These are phyloP conservation scores for Acanthamoeba castellanii DNA, from an alignment of 208 protist species.

Conservation along the genomic window DNA sequence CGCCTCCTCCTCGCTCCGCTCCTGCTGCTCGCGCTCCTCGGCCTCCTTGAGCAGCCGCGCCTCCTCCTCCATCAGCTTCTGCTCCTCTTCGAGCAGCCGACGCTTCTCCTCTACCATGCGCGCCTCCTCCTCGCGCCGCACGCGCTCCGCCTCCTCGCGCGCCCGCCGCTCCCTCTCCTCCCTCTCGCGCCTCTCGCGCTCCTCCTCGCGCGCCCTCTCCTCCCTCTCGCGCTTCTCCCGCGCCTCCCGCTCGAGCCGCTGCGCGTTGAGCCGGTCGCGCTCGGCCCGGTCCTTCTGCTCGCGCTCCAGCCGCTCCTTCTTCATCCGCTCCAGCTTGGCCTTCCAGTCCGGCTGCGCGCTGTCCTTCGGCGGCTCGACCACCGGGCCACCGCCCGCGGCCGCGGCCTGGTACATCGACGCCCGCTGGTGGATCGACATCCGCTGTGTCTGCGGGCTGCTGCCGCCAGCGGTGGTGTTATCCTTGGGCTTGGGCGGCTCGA, in stretches of 20 bases:
- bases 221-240: background rate
- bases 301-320: background rate
- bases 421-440: background rate
- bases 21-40: slow-evolving; percentile 16
- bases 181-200: background rate
- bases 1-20: slow-evolving; percentile 18
- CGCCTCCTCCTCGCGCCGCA: slow-evolving; percentile 2
- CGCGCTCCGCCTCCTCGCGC: slow-evolving; percentile 6
- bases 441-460: background rate
- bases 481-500: background rate
- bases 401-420: background rate
- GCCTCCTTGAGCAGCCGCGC: background rate
- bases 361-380: background rate
- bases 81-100: slow-evolving; percentile 15
- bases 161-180: background rate
- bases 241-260: background rate
- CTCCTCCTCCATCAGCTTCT: slow-evolving; percentile 52
- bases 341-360: background rate
- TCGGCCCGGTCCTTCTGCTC: background rate
- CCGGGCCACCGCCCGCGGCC: background rate
- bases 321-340: slow-evolving; percentile 42
- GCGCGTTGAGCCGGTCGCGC: background rate
- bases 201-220: background rate
- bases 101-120: background rate
- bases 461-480: background rate